A percentile compares a stretch with the other conserved stretches of the same genome.
These are phyloP conservation scores for Monascus purpureus DNA, from an alignment of 495 filamentous ascomycete genomes.

Conservation along the genomic window DNA sequence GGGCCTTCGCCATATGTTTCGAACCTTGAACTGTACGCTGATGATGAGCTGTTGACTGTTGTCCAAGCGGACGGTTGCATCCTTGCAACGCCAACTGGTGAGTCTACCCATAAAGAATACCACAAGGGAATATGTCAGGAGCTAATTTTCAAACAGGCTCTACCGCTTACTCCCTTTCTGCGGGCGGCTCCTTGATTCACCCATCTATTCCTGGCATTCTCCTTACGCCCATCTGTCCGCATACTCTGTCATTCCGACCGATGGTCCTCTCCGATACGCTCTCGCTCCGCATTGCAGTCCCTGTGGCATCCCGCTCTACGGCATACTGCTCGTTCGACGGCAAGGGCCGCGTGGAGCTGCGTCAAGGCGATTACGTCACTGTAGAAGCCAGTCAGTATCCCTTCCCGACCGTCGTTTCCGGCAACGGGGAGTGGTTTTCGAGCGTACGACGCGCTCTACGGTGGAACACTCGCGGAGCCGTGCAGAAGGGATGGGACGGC, in stretches of 20 bases:
- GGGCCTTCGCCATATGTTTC: slow-evolving; percentile 94
- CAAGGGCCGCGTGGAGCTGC: slow-evolving; percentile 83
- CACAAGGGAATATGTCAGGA: too few species aligned
- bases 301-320: slow-evolving; percentile 68
- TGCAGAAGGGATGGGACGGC: slow-evolving; percentile 67
- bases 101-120: slow-evolving; percentile 7
- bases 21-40: slow-evolving; percentile 88
- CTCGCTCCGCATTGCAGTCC: slow-evolving; percentile 76
- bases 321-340: slow-evolving; percentile 96
- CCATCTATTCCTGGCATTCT: slow-evolving; percentile 96
- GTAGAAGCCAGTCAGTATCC: slow-evolving; percentile 90
- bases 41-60: slow-evolving; percentile 83
- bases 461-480: slow-evolving; percentile 81
- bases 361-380: slow-evolving; percentile 84
- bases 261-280: slow-evolving; percentile 98
- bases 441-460: slow-evolving; percentile 77
- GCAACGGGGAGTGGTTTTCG: slow-evolving; percentile 81
- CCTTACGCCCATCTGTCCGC: slow-evolving; percentile 92
- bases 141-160: slow-evolving; percentile 37
- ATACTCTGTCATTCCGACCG: slow-evolving; percentile 90
- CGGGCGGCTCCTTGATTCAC: slow-evolving; percentile 89
- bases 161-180: slow-evolving; percentile 91
- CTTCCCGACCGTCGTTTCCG: slow-evolving; percentile 79
- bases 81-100: slow-evolving; percentile 86
- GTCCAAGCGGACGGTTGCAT: slow-evolving; percentile 96